These are phyloP conservation scores for Dacryopinax primogenitus DNA, from an alignment of 768 basidiomycete genomes.

Conservation along the genomic window DNA sequence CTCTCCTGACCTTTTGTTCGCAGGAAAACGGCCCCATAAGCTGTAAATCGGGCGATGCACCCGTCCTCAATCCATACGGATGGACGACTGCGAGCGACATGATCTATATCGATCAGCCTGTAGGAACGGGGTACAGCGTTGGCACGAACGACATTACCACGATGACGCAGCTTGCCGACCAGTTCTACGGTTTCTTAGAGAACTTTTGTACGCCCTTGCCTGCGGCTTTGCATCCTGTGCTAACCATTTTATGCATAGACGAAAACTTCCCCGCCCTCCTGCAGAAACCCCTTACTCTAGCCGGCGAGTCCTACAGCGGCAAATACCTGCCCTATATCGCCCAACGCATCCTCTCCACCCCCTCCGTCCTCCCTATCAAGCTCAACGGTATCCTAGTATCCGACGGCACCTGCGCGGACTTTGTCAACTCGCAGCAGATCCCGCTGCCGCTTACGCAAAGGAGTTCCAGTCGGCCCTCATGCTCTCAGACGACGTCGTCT, in stretches of 20 bases:
- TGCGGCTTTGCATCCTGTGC: neutral
- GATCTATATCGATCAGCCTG: conserved; percentile 45
- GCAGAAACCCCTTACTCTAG: conserved; percentile 12
- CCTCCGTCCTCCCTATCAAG: conserved; percentile 7
- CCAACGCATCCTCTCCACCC: conserved; percentile 13
- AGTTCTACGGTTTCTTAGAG: conserved; percentile 14
- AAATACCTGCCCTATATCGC: conserved; percentile 16
- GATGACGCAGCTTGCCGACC: conserved; percentile 13
- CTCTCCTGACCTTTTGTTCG: neutral
- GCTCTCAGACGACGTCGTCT: neutral
- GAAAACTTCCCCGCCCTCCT: conserved; percentile 13
- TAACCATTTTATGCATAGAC: neutral
- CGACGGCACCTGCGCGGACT: conserved; percentile 10
- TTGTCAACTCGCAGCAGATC: conserved; percentile 3
- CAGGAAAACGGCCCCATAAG: neutral
- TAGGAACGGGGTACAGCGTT: conserved; percentile 67
- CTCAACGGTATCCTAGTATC: conserved; percentile 15
- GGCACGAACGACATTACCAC: conserved; percentile 44
- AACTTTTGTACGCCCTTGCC: conserved; percentile 10
- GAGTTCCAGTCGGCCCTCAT: neutral
- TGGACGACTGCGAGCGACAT: neutral
- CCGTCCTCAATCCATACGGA: neutral
- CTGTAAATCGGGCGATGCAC: neutral
- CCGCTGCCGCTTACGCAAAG: neutral
- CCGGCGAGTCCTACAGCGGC: conserved; percentile 11